Conservation (phyloP, 805 yeast species). For the Candida broadrunensis region DNA sequence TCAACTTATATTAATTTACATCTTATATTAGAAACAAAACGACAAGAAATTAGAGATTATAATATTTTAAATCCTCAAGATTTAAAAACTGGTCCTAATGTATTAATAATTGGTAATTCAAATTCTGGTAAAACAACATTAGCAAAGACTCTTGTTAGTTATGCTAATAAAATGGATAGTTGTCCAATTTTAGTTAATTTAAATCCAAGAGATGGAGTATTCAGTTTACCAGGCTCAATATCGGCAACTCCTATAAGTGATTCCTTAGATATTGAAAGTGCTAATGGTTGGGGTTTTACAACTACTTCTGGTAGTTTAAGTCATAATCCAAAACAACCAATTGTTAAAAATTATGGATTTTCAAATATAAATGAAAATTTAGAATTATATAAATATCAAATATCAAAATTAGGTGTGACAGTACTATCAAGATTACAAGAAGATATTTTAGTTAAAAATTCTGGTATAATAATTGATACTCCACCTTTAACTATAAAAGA, state of each 20-base stretch:
- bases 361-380: slow-evolving; percentile 57
- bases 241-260: slow-evolving; percentile 84
- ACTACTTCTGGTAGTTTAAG: slow-evolving; percentile 70
- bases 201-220: slow-evolving; percentile 70
- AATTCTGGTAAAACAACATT: slow-evolving; percentile 79
- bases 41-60: slow-evolving; percentile 29
- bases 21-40: slow-evolving; percentile 63
- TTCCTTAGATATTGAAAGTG: slow-evolving; percentile 67
- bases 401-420: slow-evolving; percentile 49
- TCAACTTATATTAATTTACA: slow-evolving; percentile 63
- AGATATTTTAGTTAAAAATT: slow-evolving; percentile 40
- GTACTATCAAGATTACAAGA: slow-evolving; percentile 47
- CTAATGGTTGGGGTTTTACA: slow-evolving; percentile 72
- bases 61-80: slow-evolving; percentile 14
- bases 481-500: slow-evolving; percentile 59
- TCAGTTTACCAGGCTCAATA: slow-evolving; percentile 77
- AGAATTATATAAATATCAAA: slow-evolving; percentile 48
- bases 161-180: slow-evolving; percentile 69
- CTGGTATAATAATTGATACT: slow-evolving; percentile 74
- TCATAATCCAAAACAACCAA: slow-evolving; percentile 84
- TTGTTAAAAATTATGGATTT: slow-evolving; percentile 78
- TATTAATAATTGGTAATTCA: slow-evolving; percentile 69
- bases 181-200: slow-evolving; percentile 74
- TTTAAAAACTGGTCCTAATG: slow-evolving; percentile 50
- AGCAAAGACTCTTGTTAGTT: slow-evolving; percentile 64